Evolutionary conservation across 805 yeast species (phyloP).

Genomic region (Clavispora santaluciae): DNA sequence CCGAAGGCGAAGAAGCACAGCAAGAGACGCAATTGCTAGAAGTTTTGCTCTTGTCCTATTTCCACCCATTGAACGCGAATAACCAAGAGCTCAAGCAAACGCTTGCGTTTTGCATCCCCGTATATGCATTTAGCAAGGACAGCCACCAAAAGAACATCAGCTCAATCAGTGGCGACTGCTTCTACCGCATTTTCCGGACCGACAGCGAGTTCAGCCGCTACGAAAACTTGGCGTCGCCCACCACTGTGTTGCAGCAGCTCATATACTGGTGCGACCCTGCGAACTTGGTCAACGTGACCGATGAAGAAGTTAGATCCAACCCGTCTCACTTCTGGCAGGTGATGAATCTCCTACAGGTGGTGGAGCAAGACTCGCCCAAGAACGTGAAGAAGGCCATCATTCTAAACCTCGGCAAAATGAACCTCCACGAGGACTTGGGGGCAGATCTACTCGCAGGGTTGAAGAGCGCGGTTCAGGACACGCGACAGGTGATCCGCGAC

Average conservation of each 20-base stretch:
- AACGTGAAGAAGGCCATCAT: constrained; percentile 50
- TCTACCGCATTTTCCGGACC: constrained; percentile 48
- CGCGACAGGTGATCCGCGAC: constrained; percentile 21
- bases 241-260: constrained; percentile 61
- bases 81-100: constrained; percentile 73
- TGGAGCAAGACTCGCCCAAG: constrained; percentile 49
- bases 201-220: constrained; percentile 30
- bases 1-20: constrained; percentile 20
- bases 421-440: constrained; percentile 25
- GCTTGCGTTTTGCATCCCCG: constrained; percentile 83
- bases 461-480: constrained; percentile 29
- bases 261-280: constrained; percentile 83
- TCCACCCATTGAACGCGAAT: constrained; percentile 57
- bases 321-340: constrained; percentile 55
- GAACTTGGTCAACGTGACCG: constrained; percentile 48
- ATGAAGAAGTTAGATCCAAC: constrained; percentile 38
- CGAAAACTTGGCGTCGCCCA: constrained; percentile 37
- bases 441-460: constrained; percentile 28
- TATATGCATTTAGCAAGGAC: constrained; percentile 71
- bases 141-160: constrained; percentile 66
- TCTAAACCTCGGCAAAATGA: constrained; percentile 45
- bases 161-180: constrained; percentile 60
- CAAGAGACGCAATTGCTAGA: constrained; percentile 49
- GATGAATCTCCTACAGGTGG: constrained; percentile 46
- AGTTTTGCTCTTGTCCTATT: constrained; percentile 66